Conservation (phyloP, 768 basidiomycete species). For the Suillus decipiens region DNA sequence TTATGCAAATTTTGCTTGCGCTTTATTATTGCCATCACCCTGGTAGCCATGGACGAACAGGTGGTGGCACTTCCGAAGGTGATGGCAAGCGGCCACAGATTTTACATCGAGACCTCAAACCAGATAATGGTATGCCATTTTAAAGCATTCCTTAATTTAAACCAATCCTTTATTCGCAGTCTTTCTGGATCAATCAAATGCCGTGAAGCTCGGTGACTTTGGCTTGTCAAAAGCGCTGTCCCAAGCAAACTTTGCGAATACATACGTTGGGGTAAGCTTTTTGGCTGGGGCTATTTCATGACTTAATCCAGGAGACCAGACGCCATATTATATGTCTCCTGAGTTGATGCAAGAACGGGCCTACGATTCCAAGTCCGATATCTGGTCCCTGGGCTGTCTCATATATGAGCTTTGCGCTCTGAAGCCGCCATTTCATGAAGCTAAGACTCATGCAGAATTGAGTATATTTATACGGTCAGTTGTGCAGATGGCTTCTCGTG, state of each 20-base stretch:
- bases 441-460: conserved; percentile 85
- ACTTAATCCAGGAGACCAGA: conserved; percentile 62
- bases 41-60: conserved; percentile 43
- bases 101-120: conserved; percentile 93
- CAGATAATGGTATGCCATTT: conserved; percentile 82
- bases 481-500: background rate
- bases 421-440: conserved; percentile 91
- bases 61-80: conserved; percentile 37
- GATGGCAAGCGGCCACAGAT: conserved; percentile 72
- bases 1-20: conserved; percentile 89
- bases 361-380: conserved; percentile 97
- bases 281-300: background rate
- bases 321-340: conserved; percentile 99
- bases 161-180: conserved; percentile 46
- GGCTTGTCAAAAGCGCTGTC: conserved; percentile 92
- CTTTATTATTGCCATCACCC: conserved; percentile 94
- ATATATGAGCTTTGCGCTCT: conserved; percentile 96
- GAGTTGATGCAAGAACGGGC: conserved; percentile 97
- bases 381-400: conserved; percentile 97
- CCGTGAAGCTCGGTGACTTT: conserved; percentile 97
- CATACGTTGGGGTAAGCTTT: conserved; percentile 88
- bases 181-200: conserved; percentile 81
- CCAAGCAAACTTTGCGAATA: conserved; percentile 88
- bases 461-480: conserved; percentile 76
- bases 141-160: background rate